Conservation (phyloP, 768 basidiomycete genomes). For the Mycena albidolilacea region DNA sequence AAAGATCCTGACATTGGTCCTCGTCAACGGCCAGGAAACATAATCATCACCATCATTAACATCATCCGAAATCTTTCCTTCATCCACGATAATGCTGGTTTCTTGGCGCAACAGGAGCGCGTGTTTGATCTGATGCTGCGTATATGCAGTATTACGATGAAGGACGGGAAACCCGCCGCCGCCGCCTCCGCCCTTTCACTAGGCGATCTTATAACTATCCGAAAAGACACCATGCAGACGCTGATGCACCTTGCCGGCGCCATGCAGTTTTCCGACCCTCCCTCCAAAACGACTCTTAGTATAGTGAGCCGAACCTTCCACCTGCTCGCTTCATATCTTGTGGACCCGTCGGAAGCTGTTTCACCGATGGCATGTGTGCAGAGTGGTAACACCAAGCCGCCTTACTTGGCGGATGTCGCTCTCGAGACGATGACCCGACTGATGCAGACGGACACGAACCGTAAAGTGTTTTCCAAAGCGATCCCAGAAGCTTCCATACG, state of each 20-base stretch:
- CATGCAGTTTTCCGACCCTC: conserved; percentile 63
- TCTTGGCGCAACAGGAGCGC: conserved; percentile 75
- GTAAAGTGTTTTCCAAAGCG: conserved; percentile 75
- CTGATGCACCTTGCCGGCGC: conserved; percentile 72
- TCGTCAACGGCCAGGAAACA: conserved; percentile 76
- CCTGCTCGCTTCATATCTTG: conserved; percentile 81
- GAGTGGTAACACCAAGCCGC: conserved; percentile 63
- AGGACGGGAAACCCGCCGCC: conserved; percentile 55
- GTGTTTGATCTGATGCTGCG: conserved; percentile 79
- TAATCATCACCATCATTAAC: conserved; percentile 79
- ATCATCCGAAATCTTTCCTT: conserved; percentile 91
- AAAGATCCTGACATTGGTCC: conserved; percentile 69
- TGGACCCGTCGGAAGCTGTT: conserved; percentile 77
- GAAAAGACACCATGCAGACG: conserved; percentile 83
- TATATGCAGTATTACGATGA: conserved; percentile 67
- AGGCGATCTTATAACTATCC: conserved; percentile 77
- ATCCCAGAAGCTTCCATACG: conserved; percentile 73
- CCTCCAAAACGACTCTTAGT: conserved; percentile 59
- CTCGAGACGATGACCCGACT: conserved; percentile 89
- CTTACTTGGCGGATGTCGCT: conserved; percentile 78
- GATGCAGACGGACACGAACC: conserved; percentile 83
- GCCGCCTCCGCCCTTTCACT: conserved; percentile 76
- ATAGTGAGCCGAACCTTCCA: conserved; percentile 74
- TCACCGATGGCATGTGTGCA: conserved; percentile 75
- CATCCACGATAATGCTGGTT: conserved; percentile 77